These are phyloP conservation scores for Komagataella phaffii DNA, from an alignment of 805 yeast genomes.

Conservation along the genomic window DNA sequence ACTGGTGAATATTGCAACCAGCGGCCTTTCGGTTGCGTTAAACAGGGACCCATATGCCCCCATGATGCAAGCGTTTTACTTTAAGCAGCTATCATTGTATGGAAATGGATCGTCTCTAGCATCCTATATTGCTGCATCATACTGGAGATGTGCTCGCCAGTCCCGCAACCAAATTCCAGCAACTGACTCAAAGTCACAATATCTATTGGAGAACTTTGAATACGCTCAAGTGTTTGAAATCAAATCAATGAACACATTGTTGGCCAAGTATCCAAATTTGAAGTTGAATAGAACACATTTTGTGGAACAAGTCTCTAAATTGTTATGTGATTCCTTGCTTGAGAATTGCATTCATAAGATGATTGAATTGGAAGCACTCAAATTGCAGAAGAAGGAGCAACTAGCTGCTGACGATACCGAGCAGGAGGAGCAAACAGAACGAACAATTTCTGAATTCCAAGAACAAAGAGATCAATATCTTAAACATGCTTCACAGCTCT, in stretches of 20 bases:
- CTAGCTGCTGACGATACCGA: background rate
- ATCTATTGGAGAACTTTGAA: background rate
- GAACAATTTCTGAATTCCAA: background rate
- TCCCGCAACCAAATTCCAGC: background rate
- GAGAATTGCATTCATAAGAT: constrained; percentile 7
- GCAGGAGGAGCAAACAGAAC: background rate
- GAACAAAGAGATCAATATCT: background rate
- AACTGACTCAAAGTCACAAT: background rate
- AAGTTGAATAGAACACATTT: background rate
- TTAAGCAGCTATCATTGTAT: constrained; percentile 5
- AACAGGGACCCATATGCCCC: background rate
- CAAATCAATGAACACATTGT: background rate
- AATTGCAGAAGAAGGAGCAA: constrained; percentile 1
- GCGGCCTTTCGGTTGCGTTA: background rate
- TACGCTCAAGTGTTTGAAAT: background rate
- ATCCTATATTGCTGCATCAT: background rate
- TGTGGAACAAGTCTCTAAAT: constrained; percentile 1
- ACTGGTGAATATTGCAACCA: background rate
- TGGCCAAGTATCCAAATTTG: background rate
- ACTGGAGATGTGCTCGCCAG: background rate
- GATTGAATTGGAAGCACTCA: constrained; percentile 7
- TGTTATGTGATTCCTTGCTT: constrained; percentile 6
- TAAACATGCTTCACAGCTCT: background rate
- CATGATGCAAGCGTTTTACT: constrained; percentile 12
- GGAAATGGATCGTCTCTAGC: background rate